Conservation (phyloP, 2,329 filamentous ascomycete genomes). For the Fusarium praegraminearum region DNA sequence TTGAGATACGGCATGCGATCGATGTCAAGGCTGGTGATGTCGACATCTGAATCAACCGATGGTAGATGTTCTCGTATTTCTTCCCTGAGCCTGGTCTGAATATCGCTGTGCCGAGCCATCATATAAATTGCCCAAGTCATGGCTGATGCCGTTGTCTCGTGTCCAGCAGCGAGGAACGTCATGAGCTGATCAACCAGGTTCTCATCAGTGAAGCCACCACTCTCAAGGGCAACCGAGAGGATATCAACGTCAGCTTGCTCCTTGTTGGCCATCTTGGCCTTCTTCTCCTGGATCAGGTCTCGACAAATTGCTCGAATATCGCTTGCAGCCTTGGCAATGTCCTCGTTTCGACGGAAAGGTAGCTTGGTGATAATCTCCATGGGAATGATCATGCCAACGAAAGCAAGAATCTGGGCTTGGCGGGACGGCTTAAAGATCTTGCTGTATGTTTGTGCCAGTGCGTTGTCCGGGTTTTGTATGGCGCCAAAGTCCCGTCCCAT, state of each 20-base stretch:
- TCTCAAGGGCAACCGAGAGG: conserved; percentile 81
- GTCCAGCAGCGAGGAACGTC: conserved; percentile 87
- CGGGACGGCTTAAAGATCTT: conserved; percentile 65
- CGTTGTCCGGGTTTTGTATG: conserved; percentile 69
- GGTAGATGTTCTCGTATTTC: conserved; percentile 75
- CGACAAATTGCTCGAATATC: conserved; percentile 75
- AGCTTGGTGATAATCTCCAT: conserved; percentile 70
- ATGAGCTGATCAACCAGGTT: conserved; percentile 89
- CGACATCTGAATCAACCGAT: conserved; percentile 53
- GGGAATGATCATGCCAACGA: conserved; percentile 73
- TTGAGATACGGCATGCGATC: conserved; percentile 83
- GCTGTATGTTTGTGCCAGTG: conserved; percentile 69
- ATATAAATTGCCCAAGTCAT: conserved; percentile 82
- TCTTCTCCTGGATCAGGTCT: conserved; percentile 78
- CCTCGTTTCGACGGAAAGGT: conserved; percentile 78
- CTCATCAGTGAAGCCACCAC: conserved; percentile 80
- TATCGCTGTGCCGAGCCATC: conserved; percentile 72
- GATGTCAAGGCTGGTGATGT: conserved; percentile 63
- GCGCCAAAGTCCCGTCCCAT: conserved; percentile 78
- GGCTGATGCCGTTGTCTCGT: conserved; percentile 82
- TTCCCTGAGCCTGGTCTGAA: conserved; percentile 74
- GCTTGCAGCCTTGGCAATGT: conserved; percentile 66
- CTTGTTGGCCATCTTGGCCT: conserved; percentile 62
- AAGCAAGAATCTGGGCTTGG: conserved; percentile 65
- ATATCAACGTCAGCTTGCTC: conserved; percentile 75